Evolutionary conservation across 306 rosid species (phyloP).

Genomic region (Canavalia gladiata): DNA sequence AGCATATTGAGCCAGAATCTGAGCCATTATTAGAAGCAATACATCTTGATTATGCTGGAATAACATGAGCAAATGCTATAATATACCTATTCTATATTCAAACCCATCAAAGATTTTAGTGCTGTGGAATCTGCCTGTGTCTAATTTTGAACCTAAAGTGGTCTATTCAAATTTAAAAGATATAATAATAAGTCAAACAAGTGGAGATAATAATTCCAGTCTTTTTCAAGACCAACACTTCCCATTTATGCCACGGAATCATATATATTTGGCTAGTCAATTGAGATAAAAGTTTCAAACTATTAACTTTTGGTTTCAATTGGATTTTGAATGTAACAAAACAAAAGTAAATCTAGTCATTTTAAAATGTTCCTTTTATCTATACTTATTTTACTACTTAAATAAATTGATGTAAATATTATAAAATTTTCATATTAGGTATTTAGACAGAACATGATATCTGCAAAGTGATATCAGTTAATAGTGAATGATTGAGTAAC

Average conservation of each 20-base stretch:
- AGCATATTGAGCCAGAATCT: conserved; percentile 43
- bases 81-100: conserved; percentile 16
- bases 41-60: conserved; percentile 52
- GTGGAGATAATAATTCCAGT: conserved; percentile 20
- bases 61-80: conserved; percentile 42
- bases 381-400: not conserved
- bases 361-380: too few relatives aligned
- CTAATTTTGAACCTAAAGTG: conserved; percentile 26
- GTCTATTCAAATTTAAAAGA: not conserved
- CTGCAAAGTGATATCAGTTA: not conserved
- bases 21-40: conserved; percentile 49
- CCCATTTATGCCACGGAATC: not conserved
- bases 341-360: too few relatives aligned
- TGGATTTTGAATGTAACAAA: not conserved
- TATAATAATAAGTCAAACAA: conserved; percentile 1
- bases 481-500: not conserved
- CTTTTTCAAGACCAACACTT: not conserved
- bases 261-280: not conserved
- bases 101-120: conserved; percentile 40
- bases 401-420: not conserved
- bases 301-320: not conserved
- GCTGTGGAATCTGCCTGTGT: conserved; percentile 35
- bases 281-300: not conserved
- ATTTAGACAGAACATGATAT: not conserved
- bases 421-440: not conserved